A percentile compares a stretch with the other conserved stretches of the same genome.
These are phyloP conservation scores for Magnaporthiopsis poae DNA, from an alignment of 2,329 filamentous ascomycete genomes.

Conservation along the genomic window DNA sequence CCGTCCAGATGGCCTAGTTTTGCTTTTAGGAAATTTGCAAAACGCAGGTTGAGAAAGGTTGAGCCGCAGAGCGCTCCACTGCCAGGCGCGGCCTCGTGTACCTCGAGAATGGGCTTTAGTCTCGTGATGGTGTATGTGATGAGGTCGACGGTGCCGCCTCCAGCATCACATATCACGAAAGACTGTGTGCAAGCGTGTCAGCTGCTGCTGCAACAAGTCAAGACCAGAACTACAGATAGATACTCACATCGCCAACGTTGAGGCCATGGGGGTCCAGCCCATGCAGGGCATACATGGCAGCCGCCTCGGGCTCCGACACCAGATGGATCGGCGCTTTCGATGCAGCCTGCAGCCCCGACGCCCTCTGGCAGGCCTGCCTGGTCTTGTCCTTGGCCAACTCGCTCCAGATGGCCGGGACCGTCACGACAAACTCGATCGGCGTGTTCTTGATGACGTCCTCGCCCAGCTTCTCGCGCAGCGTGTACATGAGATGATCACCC, in stretches of 20 bases:
- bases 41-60: constrained; percentile 38
- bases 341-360: not conserved
- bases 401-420: constrained; percentile 51
- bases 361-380: constrained; percentile 30
- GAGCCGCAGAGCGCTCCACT: constrained; percentile 41
- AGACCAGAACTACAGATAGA: too few species aligned
- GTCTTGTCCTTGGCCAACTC: constrained; percentile 44
- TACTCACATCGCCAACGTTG: constrained; percentile 27
- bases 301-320: constrained; percentile 44
- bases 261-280: constrained; percentile 31
- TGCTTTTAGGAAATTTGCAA: constrained; percentile 32
- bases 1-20: constrained; percentile 34
- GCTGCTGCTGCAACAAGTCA: not conserved
- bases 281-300: constrained; percentile 39
- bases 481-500: constrained; percentile 36
- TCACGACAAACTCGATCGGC: constrained; percentile 40
- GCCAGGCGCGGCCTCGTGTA: constrained; percentile 38
- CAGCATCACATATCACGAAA: constrained; percentile 45
- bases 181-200: constrained; percentile 17
- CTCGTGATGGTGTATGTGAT: constrained; percentile 40
- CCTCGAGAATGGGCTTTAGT: constrained; percentile 32
- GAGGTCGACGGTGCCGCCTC: constrained; percentile 44
- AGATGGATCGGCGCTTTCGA: constrained; percentile 17
- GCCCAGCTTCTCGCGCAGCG: constrained; percentile 33
- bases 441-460: constrained; percentile 31